Evolutionary conservation across 1,284 basidiomycete species (phyloP), one percentile per base, ranked within the genome.

Genomic region (Phlebopus sp.): DNA sequence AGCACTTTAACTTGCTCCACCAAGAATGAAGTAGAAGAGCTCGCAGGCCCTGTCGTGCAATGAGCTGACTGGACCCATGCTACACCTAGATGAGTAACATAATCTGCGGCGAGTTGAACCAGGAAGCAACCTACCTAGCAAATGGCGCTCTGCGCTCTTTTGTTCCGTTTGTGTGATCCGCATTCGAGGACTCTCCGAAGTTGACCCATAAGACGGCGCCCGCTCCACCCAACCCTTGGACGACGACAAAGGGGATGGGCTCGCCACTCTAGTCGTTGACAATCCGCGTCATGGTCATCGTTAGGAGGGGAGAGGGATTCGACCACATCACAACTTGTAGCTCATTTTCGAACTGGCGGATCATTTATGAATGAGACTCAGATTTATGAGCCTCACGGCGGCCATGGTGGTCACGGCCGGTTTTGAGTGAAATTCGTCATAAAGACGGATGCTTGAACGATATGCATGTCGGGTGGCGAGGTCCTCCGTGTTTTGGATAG

Each of bases 41-140:
- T 82, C 79, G 57, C 79, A 82, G 11, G 79, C 79, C 43, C 79
- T 61, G 50, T 83, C 80, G 54, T 82, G 78, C 21, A 82, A 53
- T 3, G 76, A 78, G 54, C 78, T 78, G 17, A 78, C 71, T 17
- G 78, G 71, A 15, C 78, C 73, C 38, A 79, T 67, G 49, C 78
- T 76, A 49, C 4, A 34, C 17, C 18, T 46, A 49, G 31, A 18
- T 13, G 19, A 30, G 30, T 41, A 19, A 7, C 13, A 8, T 19
- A 17, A 37, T 10, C 10, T 34, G 9, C 25, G 18, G 42, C 27
- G 8, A 27, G 39, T 45, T 18, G 11, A 21, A 19, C 40, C 18
- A 13, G 17, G 25, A 45, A 23, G 9, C 46, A 7, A 60, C 65
- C 35, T 34, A 73, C 74, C 66, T 70, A 0, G 69, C 66, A 55